A percentile compares a stretch with the other conserved stretches of the same genome.
Conservation (phyloP, 805 yeast genomes). For the Kluyveromyces nonfermentans region DNA sequence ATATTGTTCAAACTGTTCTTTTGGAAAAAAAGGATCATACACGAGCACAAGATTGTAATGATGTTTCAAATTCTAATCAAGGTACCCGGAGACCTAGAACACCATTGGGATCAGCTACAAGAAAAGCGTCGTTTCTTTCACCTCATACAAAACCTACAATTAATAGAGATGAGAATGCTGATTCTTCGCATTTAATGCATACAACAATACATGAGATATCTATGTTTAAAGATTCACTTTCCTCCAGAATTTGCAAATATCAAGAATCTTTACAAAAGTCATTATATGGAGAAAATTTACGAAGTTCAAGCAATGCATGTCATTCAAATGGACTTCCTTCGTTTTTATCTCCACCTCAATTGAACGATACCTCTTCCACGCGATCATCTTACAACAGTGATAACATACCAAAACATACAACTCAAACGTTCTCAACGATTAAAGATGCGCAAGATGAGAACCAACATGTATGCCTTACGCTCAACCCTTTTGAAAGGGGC, state of each 20-base stretch:
- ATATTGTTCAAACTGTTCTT: slow-evolving; percentile 30
- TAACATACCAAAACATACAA: not conserved
- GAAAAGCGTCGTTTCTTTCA: slow-evolving; percentile 1
- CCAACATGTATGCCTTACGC: slow-evolving; percentile 8
- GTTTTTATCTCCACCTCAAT: not conserved
- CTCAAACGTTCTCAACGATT: not conserved
- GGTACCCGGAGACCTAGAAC: not conserved
- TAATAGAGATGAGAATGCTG: not conserved
- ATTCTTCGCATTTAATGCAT: not conserved
- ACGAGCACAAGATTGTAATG: not conserved
- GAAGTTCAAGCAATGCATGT: not conserved
- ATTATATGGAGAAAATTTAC: not conserved
- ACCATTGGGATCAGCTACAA: not conserved
- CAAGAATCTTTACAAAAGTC: not conserved
- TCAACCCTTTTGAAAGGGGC: slow-evolving; percentile 17
- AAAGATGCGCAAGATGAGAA: not conserved
- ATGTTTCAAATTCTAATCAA: not conserved
- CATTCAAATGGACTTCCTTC: not conserved
- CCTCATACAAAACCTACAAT: not conserved
- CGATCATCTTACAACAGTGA: not conserved
- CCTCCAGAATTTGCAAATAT: not conserved
- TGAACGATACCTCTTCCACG: not conserved
- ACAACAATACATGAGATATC: not conserved
- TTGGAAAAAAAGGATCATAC: not conserved
- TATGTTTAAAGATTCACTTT: slow-evolving; percentile 1